A percentile compares a stretch with the other conserved stretches of the same genome.
Evolutionary conservation across 2,329 filamentous ascomycete genomes (phyloP).

Genomic region (Fusarium sarcochroum): DNA sequence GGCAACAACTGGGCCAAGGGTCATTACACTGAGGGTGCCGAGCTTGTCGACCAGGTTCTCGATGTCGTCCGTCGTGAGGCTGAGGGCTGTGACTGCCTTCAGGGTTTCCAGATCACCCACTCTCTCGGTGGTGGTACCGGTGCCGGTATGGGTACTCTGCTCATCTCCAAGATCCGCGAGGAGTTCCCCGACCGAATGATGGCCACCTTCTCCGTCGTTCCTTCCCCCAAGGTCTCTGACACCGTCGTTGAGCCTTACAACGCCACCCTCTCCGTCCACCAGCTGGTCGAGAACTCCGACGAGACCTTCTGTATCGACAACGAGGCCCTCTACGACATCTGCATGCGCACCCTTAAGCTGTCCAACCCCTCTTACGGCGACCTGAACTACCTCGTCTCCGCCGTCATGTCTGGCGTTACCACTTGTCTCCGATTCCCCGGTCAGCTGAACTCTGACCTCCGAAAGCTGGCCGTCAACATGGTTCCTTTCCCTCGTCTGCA

Average conservation of each 20-base stretch:
- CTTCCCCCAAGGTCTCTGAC: constrained; percentile 99
- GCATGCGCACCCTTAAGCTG: constrained; percentile 99
- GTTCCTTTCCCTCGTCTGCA: constrained; percentile 99
- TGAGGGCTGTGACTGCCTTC: constrained; percentile 98
- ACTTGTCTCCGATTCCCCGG: constrained; percentile 99
- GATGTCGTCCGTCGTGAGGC: constrained; percentile 99
- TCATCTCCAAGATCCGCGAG: constrained; percentile 99
- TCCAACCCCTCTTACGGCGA: constrained; percentile 98
- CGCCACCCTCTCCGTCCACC: constrained; percentile 97
- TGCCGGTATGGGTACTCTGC: constrained; percentile 99
- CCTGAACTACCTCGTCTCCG: constrained; percentile 99
- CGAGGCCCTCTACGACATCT: constrained; percentile 99
- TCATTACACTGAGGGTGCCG: constrained; percentile 99
- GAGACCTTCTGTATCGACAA: constrained; percentile 99
- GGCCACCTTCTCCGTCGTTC: constrained; percentile 99
- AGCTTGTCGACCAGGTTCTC: constrained; percentile 97
- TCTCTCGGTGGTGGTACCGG: constrained; percentile 99
- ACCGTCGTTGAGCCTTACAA: constrained; percentile 99
- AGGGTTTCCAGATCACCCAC: constrained; percentile 99
- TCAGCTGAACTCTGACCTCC: constrained; percentile 99
- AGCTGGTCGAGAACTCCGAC: constrained; percentile 99
- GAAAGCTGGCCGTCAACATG: constrained; percentile 99
- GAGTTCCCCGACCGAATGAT: constrained; percentile 99
- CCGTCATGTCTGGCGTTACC: constrained; percentile 99
- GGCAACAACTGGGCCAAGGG: constrained; percentile 99